Evolutionary conservation across 192 early-diverging fungal genomes (phyloP), one percentile per base, ranked within the genome.

Genomic region (Chytriomyces sp.): DNA sequence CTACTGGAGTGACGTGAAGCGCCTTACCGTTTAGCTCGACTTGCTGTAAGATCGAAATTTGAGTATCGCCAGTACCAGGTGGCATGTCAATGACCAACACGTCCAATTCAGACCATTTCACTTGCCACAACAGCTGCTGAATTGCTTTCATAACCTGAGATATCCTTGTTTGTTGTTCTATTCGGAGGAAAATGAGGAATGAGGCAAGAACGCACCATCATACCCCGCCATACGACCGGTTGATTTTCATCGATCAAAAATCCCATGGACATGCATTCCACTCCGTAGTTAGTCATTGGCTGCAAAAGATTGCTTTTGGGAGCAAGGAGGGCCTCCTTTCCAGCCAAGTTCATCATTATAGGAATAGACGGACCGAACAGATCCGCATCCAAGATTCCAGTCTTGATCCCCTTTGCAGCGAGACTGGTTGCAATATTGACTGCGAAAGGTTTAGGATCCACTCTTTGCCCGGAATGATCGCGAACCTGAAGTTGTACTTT

Each of bases 341-440:
- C 90, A 56, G 80, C 77, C 57, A 96, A 80, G 55, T 92, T 93
- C 90, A 96, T 91, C 75, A 96, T 85, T 40, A 73, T 74, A 22
- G 94, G 93, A 53, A 96, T 86, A 0, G 93, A 94, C 2, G 94
- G 94, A 2, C 94, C 94, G 85, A 93, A 95, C n/a, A 96, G 82
- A 84, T 96, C 94, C 0, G 93, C 92, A 73, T 96, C 94, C 40
- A 96, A 77, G 5, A 96, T 73, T 19, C 93, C 94, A 0, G 90
- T 86, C 8, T 79, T 77, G 26, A 75, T 39, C 3, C 77, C 67
- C 57, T 83, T 81, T 7, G 70, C 64, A 52, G 77, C 80, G 75
- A 89, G 81, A n/a, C 77, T 77, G 3, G 93, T 70, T 4, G 93
- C 90, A 49, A 94, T 74, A 70, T 94, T 94, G 17, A 93, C 93